phyloP scores from a whole-genome alignment of 768 basidiomycete genomes.

The Boletus subcaerulescens region DNA sequence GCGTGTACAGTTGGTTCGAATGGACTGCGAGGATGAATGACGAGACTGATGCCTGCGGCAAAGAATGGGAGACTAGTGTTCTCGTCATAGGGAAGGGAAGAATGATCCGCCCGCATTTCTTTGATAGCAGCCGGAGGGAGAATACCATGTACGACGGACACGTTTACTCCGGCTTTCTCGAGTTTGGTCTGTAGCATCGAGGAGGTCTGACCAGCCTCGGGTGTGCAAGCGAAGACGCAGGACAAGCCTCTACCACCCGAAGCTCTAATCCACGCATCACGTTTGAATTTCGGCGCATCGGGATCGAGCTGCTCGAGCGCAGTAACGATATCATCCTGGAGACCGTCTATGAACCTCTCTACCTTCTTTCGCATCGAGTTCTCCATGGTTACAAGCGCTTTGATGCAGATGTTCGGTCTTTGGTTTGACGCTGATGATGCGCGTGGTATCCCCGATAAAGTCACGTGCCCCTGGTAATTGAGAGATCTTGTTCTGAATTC shows the following conservation, averaged over 20 bases:
- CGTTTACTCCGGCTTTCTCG: conserved; percentile 96
- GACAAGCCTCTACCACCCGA: conserved; percentile 73
- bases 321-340: conserved; percentile 78
- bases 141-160: conserved; percentile 84
- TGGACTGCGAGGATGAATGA: conserved; percentile 93
- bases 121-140: conserved; percentile 87
- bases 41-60: conserved; percentile 87
- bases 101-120: conserved; percentile 94
- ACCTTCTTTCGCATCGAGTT: conserved; percentile 71
- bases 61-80: conserved; percentile 82
- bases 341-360: conserved; percentile 66
- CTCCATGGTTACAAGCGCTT: conserved; percentile 8
- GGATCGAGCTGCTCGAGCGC: conserved; percentile 81
- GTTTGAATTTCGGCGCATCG: conserved; percentile 65
- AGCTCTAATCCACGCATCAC: conserved; percentile 74
- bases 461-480: conserved; percentile 19
- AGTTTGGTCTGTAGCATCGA: conserved; percentile 51
- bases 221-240: conserved; percentile 68
- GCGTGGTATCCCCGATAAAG: conserved; percentile 11
- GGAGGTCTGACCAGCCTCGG: conserved; percentile 28
- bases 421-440: no score
- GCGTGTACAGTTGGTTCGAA: conserved; percentile 92
- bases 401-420: no score
- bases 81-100: conserved; percentile 61
- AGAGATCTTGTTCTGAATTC: neutral